Evolutionary conservation across 2,329 filamentous ascomycete genomes (phyloP), one percentile per base, ranked within the genome.

Genomic region (Chrysosporium keratinophilum): DNA sequence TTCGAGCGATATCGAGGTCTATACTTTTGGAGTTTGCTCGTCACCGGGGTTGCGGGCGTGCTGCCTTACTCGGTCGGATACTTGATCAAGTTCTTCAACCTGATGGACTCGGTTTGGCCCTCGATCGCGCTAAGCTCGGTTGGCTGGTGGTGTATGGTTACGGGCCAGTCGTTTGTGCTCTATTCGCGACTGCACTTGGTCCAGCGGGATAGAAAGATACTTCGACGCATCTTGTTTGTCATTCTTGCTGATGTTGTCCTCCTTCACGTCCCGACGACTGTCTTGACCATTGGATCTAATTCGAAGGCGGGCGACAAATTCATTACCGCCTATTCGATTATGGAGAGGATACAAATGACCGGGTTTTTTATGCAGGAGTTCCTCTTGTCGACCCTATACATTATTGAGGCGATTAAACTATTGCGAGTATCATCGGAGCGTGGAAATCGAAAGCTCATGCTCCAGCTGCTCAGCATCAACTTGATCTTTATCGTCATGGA

Each of bases 361-460:
- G 64, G 74, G 35, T 77, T 78, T 59, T 76, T 70, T 48, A 37
- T 76, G 3, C 75, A 78, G 57, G 75, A 78, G 52, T 63, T 71
- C 43, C 66, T 75, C 54, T 69, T 78, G 28, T 76, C 74, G 1
- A 63, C 64, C 1, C 62, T 77, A 17, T 78, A 78, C 62, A 78
- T 81, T 54, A 68, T 66, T 62, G 76, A 80, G 58, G 78, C 78
- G 0, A 63, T 76, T 54, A 73, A 70, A 72, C 71, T 79, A 54
- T 67, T 80, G 50, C 71, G 70, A 6, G 59, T 74, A 9, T 71
- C 77, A 55, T 68, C 69, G 17, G 68, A 74, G 51, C 62, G 63
- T 19, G 62, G 65, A 53, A 72, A 71, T 46, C 69, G 69, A 60
- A 69, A 70, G 52, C 71, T 77, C 56, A 73, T 76, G 67, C 71